These are phyloP conservation scores for Kregervanrija pseudodelftensis DNA, from an alignment of 805 yeast species.

Conservation along the genomic window DNA sequence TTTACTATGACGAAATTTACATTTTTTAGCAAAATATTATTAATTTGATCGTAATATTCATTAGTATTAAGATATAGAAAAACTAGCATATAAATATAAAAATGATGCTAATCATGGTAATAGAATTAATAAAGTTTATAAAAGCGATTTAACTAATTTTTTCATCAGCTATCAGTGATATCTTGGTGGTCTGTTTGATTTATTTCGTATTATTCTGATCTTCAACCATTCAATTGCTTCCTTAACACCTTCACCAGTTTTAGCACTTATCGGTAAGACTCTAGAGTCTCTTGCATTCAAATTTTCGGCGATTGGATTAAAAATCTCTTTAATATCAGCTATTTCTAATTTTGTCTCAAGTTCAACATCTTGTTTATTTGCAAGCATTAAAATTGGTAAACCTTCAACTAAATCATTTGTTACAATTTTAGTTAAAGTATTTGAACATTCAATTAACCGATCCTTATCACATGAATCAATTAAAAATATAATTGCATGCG, in stretches of 20 bases:
- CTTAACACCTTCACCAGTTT: conserved; percentile 72
- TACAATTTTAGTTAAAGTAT: conserved; percentile 52
- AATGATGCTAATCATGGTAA: too few relatives aligned
- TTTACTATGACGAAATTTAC: too few relatives aligned
- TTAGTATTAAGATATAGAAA: too few relatives aligned
- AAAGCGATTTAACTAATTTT: background rate
- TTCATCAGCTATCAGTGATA: background rate
- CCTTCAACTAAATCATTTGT: conserved; percentile 59
- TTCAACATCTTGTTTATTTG: conserved; percentile 84
- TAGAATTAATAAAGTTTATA: too few relatives aligned
- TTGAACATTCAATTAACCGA: conserved; percentile 76
- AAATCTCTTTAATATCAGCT: conserved; percentile 72
- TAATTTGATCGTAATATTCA: too few relatives aligned
- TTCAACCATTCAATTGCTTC: conserved; percentile 90
- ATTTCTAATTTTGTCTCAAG: conserved; percentile 54
- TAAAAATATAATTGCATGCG: conserved; percentile 88
- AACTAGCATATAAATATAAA: too few relatives aligned
- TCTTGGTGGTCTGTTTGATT: conserved; percentile 49
- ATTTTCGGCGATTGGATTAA: conserved; percentile 76
- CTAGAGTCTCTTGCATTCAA: conserved; percentile 87
- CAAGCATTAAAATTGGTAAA: conserved; percentile 88
- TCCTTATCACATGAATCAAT: conserved; percentile 86
- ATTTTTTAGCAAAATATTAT: too few relatives aligned
- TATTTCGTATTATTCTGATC: conserved; percentile 62
- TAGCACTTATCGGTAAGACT: conserved; percentile 83